These are phyloP conservation scores for Fusarium transvaalense DNA, from an alignment of 2,329 filamentous ascomycete species.

Conservation along the genomic window DNA sequence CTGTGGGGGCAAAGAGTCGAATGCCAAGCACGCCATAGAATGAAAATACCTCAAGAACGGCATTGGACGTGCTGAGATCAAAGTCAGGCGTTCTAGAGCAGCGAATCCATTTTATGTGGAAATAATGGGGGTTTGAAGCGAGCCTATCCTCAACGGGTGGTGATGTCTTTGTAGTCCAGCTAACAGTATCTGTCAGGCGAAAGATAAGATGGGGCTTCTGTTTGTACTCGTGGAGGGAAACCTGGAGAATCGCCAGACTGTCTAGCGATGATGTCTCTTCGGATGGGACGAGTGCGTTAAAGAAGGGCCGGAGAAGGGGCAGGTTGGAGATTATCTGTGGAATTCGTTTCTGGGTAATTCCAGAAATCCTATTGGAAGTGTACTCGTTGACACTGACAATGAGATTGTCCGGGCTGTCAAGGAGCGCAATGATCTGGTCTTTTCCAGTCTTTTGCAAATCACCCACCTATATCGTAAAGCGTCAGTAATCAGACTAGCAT, in stretches of 20 bases:
- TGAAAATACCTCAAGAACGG: not conserved
- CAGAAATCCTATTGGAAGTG: not conserved
- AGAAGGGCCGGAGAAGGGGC: not conserved
- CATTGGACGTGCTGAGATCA: not conserved
- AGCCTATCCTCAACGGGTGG: not conserved
- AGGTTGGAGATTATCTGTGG: not conserved
- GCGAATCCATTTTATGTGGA: not conserved
- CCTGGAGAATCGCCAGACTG: not conserved
- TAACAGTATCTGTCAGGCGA: not conserved
- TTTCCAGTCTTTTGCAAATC: not conserved
- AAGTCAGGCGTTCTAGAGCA: not conserved
- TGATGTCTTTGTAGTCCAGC: not conserved
- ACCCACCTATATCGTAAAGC: fast-evolving
- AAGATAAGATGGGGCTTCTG: not conserved
- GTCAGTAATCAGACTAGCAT: not conserved
- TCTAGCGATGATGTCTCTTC: not conserved
- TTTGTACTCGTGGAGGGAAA: not conserved
- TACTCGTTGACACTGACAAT: not conserved
- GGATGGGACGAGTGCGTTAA: not conserved
- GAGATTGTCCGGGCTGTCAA: not conserved
- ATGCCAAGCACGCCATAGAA: not conserved
- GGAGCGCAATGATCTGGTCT: not conserved
- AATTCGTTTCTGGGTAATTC: not conserved
- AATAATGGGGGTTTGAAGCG: not conserved
- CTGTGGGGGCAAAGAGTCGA: not conserved